Percentiles rank a stretch among this genome's conserved stretches.
Conservation (phyloP, 345 rosid genomes). For the Heritiera fomes region DNA sequence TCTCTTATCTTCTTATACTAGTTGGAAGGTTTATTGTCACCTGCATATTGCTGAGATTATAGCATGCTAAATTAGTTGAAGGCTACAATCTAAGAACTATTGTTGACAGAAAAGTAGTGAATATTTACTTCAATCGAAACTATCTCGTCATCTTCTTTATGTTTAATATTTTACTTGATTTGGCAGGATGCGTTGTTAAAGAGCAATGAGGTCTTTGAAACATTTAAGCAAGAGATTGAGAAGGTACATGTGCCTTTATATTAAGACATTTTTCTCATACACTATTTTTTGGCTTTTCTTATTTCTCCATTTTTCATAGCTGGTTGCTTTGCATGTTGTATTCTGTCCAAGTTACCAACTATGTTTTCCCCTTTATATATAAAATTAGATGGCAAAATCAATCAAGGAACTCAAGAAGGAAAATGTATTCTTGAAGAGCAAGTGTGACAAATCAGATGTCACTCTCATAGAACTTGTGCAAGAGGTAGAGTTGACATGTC, state of each 20-base stretch:
- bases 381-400: slow-evolving; percentile 77
- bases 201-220: slow-evolving; percentile 94
- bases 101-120: not conserved
- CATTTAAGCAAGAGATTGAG: slow-evolving; percentile 93
- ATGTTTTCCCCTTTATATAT: not conserved
- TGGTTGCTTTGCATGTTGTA: not conserved
- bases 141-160: not conserved
- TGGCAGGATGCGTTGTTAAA: slow-evolving; percentile 88
- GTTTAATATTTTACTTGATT: slow-evolving; percentile 16
- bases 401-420: slow-evolving; percentile 87
- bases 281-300: not conserved
- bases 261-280: not conserved
- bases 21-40: not conserved
- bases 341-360: not conserved
- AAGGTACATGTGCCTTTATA: slow-evolving; percentile 46
- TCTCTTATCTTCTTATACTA: not conserved
- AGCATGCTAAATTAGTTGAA: not conserved
- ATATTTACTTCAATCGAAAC: not conserved
- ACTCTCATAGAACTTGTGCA: slow-evolving; percentile 81
- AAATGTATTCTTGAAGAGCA: slow-evolving; percentile 81
- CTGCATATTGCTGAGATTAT: not conserved
- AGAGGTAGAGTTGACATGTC: slow-evolving; percentile 52
- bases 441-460: slow-evolving; percentile 75
- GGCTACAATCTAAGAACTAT: not conserved
- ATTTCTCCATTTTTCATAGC: not conserved